Conservation (phyloP, 495 filamentous ascomycete genomes). For the Aspergillus funiculosus region DNA sequence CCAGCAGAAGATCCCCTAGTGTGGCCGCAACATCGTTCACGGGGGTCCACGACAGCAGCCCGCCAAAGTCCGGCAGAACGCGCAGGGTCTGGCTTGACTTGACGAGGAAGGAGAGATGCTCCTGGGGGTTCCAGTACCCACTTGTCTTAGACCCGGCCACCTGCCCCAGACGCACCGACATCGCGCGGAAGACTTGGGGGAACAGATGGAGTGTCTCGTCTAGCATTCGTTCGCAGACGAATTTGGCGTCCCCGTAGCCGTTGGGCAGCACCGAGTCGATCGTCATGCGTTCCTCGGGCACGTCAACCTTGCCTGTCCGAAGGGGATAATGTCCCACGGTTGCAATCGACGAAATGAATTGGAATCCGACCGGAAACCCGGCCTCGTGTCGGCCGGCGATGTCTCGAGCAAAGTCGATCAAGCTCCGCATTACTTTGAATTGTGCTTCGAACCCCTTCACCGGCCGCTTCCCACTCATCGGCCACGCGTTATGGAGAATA, state of each 20-base stretch:
- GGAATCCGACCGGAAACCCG: conserved; percentile 40
- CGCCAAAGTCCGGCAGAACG: conserved; percentile 36
- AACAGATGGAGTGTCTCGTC: conserved; percentile 39
- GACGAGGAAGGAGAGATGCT: conserved; percentile 44
- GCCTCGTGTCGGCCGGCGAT: conserved; percentile 13
- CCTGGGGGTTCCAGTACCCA: conserved; percentile 48
- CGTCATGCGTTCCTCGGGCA: conserved; percentile 21
- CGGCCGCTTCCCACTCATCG: conserved; percentile 44
- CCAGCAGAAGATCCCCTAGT: conserved; percentile 32
- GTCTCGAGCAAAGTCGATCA: conserved; percentile 41
- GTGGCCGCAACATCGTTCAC: conserved; percentile 40
- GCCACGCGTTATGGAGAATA: conserved; percentile 54
- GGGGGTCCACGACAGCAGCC: conserved; percentile 42
- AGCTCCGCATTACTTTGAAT: conserved; percentile 41
- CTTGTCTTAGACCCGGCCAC: conserved; percentile 41
- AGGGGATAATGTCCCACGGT: conserved; percentile 33
- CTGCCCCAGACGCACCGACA: conserved; percentile 42
- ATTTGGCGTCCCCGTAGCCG: conserved; percentile 48
- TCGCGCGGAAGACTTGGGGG: conserved; percentile 36
- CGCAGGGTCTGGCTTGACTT: conserved; percentile 45
- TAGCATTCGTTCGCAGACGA: conserved; percentile 42
- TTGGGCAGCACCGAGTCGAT: conserved; percentile 33
- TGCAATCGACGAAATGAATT: conserved; percentile 51
- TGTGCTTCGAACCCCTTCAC: conserved; percentile 43
- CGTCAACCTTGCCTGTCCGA: conserved; percentile 4